Conservation (phyloP, 208 protist species). For the Trypanosoma avium region DNA sequence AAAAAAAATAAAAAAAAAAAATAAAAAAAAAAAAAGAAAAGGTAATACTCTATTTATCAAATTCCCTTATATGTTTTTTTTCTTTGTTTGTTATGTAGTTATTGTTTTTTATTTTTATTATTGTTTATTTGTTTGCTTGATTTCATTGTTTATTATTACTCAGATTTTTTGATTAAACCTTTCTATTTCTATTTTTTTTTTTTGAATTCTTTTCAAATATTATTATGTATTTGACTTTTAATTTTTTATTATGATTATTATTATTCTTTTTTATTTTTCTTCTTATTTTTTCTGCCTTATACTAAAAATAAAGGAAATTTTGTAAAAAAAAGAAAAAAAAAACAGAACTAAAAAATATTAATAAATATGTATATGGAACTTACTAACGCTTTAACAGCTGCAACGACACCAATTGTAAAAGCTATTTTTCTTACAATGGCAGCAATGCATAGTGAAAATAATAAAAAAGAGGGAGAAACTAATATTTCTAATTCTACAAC, state of each 20-base stretch:
- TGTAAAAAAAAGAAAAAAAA: constrained; percentile 14
- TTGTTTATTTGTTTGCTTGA: neutral
- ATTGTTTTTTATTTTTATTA: neutral
- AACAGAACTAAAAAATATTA: constrained; percentile 18
- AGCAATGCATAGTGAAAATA: constrained; percentile 7
- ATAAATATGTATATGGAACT: constrained; percentile 21
- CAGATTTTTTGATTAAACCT: too few species aligned
- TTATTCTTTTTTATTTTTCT: neutral
- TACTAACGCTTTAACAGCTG: neutral
- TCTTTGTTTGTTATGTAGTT: neutral
- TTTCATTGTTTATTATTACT: neutral
- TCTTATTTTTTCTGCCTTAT: neutral
- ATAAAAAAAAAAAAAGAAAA: constrained; percentile 1
- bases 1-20: constrained; percentile 4
- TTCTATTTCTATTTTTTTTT: too few species aligned
- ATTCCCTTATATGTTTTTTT: neutral
- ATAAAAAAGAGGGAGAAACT: too few species aligned
- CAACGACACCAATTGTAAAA: neutral
- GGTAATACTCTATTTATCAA: neutral
- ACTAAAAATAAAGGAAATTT: neutral
- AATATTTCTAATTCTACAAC: too few species aligned
- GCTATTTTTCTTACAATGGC: constrained; percentile 20
- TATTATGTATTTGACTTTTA: too few species aligned
- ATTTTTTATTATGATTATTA: too few species aligned
- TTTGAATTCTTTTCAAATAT: too few species aligned